These are phyloP conservation scores for Verticillium klebahnii DNA, from an alignment of 2,329 filamentous ascomycete species.

Conservation along the genomic window DNA sequence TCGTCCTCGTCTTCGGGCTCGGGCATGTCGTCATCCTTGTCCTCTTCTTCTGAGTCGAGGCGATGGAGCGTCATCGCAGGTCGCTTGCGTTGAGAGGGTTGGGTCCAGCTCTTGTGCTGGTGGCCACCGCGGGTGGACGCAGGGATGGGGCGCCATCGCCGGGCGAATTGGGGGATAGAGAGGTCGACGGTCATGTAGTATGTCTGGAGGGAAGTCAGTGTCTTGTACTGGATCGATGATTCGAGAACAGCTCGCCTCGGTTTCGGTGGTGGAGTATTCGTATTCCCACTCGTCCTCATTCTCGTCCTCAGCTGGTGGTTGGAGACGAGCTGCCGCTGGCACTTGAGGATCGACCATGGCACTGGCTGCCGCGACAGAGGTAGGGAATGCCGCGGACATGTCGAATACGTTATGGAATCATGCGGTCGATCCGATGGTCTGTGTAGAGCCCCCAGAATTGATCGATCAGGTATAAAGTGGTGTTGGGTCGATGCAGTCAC, in stretches of 20 bases:
- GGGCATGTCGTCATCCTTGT: slow-evolving; percentile 15
- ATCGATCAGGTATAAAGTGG: background rate
- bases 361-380: slow-evolving; percentile 3
- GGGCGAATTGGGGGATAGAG: slow-evolving; percentile 53
- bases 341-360: slow-evolving; percentile 4
- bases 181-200: slow-evolving; percentile 62
- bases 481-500: background rate
- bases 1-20: slow-evolving; percentile 21
- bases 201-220: slow-evolving; percentile 34
- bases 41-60: slow-evolving; percentile 17
- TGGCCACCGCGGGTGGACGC: slow-evolving; percentile 38
- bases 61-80: slow-evolving; percentile 13
- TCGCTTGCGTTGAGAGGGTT: slow-evolving; percentile 18
- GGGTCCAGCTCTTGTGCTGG: slow-evolving; percentile 35
- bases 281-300: slow-evolving; percentile 63
- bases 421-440: too few species aligned
- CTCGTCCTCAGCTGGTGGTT: slow-evolving; percentile 24
- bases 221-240: background rate
- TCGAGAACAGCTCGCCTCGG: slow-evolving; percentile 45
- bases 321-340: slow-evolving; percentile 4
- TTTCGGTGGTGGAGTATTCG: slow-evolving; percentile 61
- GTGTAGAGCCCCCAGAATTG: background rate
- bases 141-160: slow-evolving; percentile 20
- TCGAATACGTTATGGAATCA: background rate
- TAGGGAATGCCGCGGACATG: background rate